Evolutionary conservation across 176 grass and related monocot species (phyloP).

Genomic region (Chloris gayana): DNA sequence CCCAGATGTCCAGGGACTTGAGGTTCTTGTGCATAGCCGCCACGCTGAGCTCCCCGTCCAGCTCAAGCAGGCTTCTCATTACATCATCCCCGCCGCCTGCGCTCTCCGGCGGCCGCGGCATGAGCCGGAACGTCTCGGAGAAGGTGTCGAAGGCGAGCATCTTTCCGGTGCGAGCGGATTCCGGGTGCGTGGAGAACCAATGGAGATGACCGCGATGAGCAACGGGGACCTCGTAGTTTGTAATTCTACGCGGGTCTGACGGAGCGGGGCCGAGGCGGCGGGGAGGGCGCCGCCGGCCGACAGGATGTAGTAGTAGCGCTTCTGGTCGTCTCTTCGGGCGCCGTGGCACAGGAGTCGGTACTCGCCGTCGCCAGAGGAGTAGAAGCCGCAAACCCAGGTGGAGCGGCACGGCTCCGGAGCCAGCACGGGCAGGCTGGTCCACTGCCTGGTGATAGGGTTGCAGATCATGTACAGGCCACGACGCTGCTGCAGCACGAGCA

Average conservation of each 20-base stretch:
- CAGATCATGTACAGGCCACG: neutral
- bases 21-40: neutral
- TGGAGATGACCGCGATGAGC: no score
- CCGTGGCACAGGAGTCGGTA: slow-evolving; percentile 11
- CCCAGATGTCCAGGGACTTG: neutral
- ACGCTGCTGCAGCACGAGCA: neutral
- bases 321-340: no score
- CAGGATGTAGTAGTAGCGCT: slow-evolving; percentile 8
- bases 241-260: no score
- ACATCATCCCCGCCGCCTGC: no score
- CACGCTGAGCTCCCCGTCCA: neutral
- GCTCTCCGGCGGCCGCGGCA: no score
- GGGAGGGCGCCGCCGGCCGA: neutral
- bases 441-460: neutral
- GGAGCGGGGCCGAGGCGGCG: neutral
- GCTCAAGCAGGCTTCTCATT: neutral
- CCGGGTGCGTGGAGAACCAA: neutral
- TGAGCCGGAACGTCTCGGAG: no score
- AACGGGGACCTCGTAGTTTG: neutral
- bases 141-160: no score
- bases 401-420: neutral
- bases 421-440: slow-evolving; percentile 11
- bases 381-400: neutral
- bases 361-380: neutral
- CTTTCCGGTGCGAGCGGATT: no score